A percentile compares a stretch with the other conserved stretches of the same genome.
These are phyloP conservation scores for Mycosphaerelloides madeirae DNA, from an alignment of 2,329 filamentous ascomycete species.

Conservation along the genomic window DNA sequence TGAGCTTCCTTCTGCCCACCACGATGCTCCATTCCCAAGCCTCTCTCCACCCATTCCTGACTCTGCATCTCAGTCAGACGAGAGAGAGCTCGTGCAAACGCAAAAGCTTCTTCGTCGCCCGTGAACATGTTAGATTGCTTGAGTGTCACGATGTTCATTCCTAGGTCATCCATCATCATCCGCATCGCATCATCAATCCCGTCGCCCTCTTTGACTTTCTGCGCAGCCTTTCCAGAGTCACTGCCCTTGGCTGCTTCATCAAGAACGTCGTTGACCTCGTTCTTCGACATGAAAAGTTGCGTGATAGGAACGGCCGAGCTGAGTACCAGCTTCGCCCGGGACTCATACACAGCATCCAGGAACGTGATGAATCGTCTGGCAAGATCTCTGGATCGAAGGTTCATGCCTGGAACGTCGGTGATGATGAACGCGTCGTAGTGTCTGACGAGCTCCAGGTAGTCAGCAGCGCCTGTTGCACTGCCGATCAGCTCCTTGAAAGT, in stretches of 20 bases:
- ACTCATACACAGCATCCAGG: slow-evolving; percentile 92
- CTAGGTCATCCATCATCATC: slow-evolving; percentile 80
- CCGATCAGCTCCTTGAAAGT: slow-evolving; percentile 90
- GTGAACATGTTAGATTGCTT: slow-evolving; percentile 79
- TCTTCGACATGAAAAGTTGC: slow-evolving; percentile 62
- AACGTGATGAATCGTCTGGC: slow-evolving; percentile 95
- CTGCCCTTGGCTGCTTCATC: slow-evolving; percentile 27
- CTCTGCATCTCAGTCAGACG: slow-evolving; percentile 89
- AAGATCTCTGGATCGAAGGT: slow-evolving; percentile 74
- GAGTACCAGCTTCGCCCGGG: slow-evolving; percentile 86
- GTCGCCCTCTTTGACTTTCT: slow-evolving; percentile 34
- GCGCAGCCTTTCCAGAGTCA: slow-evolving; percentile 25
- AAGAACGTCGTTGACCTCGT: slow-evolving; percentile 44
- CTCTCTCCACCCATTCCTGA: slow-evolving; percentile 88
- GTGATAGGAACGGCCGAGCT: slow-evolving; percentile 81
- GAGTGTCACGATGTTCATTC: slow-evolving; percentile 75
- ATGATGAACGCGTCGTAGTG: slow-evolving; percentile 91
- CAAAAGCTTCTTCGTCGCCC: slow-evolving; percentile 94
- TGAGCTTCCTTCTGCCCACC: slow-evolving; percentile 64
- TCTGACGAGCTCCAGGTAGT: slow-evolving; percentile 87
- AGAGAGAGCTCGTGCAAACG: slow-evolving; percentile 83
- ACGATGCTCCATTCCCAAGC: slow-evolving; percentile 56
- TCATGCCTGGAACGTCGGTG: slow-evolving; percentile 69
- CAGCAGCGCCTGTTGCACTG: slow-evolving; percentile 81
- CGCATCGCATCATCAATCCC: slow-evolving; percentile 65